Evolutionary conservation across 225 moss, liverwort and hornwort genomes (phyloP), one percentile per base, ranked within the genome.

Genomic region (Takakia lepidozioides): DNA sequence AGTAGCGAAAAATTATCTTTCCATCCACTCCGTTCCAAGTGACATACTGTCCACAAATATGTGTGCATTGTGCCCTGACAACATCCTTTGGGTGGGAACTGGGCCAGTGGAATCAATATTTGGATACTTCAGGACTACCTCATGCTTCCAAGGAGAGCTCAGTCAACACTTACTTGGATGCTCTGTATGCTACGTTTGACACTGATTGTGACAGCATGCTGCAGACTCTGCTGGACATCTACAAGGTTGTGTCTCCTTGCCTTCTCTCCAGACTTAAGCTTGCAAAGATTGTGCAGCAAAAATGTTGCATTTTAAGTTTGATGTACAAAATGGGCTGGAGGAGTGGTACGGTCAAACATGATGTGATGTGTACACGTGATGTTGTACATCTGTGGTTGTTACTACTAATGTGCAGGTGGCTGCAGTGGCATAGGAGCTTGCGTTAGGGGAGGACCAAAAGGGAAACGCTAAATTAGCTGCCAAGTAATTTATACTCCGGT

Each of bases 121-220:
- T 98, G 57, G 84, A 78, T 61, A 85, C 86, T 25, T 76, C 87
- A 29, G 82, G 90, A 35, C 67, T 98, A 30, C 90, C 95, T 16
- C 84, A 98, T 74, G 95, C 82, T 52, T 78, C 90, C 35, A 78
- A 70, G 20, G 90, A 85, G 61, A 75, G 84, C 19, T 72, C 90
- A 11, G 46, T 98, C 3, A 87, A 90, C 27, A 71, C 76, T 22
- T 98, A 73, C 71, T 55, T 98, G 65, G 80, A 73, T 19, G 59
- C 48, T 27, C 81, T 78, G 67, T 57, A 54, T 29, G 57, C 61
- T 16, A 71, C 58, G n/a, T 67, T 82, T 76, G 95, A 98, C 57
- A 62, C 63, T 49, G 86, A 90, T 55, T 74, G 77, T 4, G 60
- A 68, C 45, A 66, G 67, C 22, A 51, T 80, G 13, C 49, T 98